Base-by-base conservation (phyloP, 192 early-diverging fungal species). In the Coemansia sp. region DNA sequence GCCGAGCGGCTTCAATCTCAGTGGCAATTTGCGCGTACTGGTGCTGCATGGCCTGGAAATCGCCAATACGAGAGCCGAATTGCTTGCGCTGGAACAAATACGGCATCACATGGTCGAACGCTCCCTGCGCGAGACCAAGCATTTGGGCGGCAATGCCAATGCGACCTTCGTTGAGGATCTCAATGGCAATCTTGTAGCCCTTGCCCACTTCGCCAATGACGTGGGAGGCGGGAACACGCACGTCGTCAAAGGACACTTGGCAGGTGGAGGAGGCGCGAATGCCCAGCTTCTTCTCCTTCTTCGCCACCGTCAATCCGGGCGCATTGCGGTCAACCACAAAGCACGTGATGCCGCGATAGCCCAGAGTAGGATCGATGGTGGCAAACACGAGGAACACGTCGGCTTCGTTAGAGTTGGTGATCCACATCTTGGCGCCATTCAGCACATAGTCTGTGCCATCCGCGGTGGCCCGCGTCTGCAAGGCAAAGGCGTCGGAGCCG, bases 91-190 rank as follows among this genome's bases (percentile, higher is more conserved):
- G 88, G 83, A 95, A 93, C 65, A 93, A 82, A 78, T 99, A 99
- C 16, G 93, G 92, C 72, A 97, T 63, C 11, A 92, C 91, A 45
- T 82, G 71, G 77, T 99, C 95, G 62, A 88, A 91, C 13, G 90
- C 93, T 39, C 97, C 97, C 81, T 97, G 95, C 10, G 97, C 95
- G 37, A 95, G 76, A 47, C 97, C 97, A 34, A 97, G 76, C 97
- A 99, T 98, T 76, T 98, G 96, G 16, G 95, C 96, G 42, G 95
- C 95, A 82, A 98, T 98, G 65, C 96, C 96, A 60, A 99, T 93
- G 68, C 97, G 91, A 35, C 97, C 97, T 79, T 99, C 97, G 83
- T 99, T 99, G 62, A 99, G 87, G 61, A 95, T 94, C 73, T 95
- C 94, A 61, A 99, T 99, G 52, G 97, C 95, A 62, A 92, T 93